Conservation (phyloP, 208 protist genomes). For the Spongospora subterranea region DNA sequence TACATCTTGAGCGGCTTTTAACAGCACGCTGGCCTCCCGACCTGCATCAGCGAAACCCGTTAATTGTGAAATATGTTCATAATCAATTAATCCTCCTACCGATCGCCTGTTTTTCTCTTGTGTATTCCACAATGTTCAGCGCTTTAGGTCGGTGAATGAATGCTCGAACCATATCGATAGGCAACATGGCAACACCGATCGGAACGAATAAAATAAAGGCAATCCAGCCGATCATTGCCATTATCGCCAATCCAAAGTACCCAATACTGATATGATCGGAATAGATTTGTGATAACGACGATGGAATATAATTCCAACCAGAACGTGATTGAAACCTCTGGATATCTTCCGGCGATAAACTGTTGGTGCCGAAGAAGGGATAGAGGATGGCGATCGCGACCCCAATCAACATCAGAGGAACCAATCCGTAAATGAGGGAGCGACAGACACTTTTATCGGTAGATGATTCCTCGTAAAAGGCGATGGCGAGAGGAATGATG, state of each 20-base stretch:
- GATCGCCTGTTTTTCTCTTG: neutral
- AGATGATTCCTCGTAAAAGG: conserved; percentile 14
- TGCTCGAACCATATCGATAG: conserved; percentile 43
- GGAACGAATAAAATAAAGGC: conserved; percentile 32
- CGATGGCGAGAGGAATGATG: conserved; percentile 37
- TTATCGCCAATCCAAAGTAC: conserved; percentile 1
- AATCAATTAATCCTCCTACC: neutral
- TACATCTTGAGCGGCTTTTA: neutral
- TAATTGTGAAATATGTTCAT: too few relatives aligned
- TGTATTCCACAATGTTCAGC: conserved; percentile 15
- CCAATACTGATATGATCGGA: neutral
- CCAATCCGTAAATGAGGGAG: neutral
- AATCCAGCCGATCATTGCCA: conserved; percentile 54
- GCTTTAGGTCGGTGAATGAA: conserved; percentile 20
- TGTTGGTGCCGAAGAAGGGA: neutral
- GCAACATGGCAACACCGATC: conserved; percentile 39
- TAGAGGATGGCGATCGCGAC: neutral
- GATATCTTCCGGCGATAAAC: neutral
- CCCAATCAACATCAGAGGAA: neutral
- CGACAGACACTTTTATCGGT: neutral
- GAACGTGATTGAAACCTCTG: neutral
- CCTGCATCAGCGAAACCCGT: too few relatives aligned
- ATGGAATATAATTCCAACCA: neutral
- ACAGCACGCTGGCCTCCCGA: neutral
- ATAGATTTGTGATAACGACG: neutral